A percentile compares a stretch with the other conserved stretches of the same genome.
These are phyloP conservation scores for Trichophyton verrucosum DNA, from an alignment of 2,329 filamentous ascomycete genomes.

Conservation along the genomic window DNA sequence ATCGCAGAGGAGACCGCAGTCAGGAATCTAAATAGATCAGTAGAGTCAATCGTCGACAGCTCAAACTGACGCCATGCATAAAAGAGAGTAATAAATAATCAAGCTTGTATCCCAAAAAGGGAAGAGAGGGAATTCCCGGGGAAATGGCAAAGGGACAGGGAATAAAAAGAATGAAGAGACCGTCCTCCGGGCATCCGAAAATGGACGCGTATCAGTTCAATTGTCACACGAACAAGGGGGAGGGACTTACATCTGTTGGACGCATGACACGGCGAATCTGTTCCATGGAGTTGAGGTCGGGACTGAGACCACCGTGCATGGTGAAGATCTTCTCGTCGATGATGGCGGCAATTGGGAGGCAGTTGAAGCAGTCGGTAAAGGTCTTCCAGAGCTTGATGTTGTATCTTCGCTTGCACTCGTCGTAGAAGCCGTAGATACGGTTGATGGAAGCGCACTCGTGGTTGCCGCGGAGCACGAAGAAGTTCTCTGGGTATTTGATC, in stretches of 20 bases:
- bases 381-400: conserved; percentile 99
- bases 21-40: conserved; percentile 60
- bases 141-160: background rate
- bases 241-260: conserved; percentile 78
- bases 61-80: conserved; percentile 13
- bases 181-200: conserved; percentile 3
- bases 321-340: conserved; percentile 99
- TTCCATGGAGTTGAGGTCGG: conserved; percentile 98
- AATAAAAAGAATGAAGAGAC: background rate
- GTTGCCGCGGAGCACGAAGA: conserved; percentile 96
- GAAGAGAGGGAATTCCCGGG: background rate
- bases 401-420: conserved; percentile 97
- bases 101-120: background rate
- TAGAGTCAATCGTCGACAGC: conserved; percentile 1
- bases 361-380: conserved; percentile 99
- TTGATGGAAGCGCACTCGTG: conserved; percentile 99
- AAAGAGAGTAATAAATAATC: background rate
- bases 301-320: conserved; percentile 96
- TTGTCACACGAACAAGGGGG: conserved; percentile 6
- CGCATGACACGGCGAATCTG: conserved; percentile 98
- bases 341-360: conserved; percentile 92
- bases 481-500: conserved; percentile 99
- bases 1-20: conserved; percentile 94
- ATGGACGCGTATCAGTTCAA: background rate
- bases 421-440: conserved; percentile 98